These are phyloP conservation scores for Adenanthera pavonina DNA, from an alignment of 306 rosid genomes.

Conservation along the genomic window DNA sequence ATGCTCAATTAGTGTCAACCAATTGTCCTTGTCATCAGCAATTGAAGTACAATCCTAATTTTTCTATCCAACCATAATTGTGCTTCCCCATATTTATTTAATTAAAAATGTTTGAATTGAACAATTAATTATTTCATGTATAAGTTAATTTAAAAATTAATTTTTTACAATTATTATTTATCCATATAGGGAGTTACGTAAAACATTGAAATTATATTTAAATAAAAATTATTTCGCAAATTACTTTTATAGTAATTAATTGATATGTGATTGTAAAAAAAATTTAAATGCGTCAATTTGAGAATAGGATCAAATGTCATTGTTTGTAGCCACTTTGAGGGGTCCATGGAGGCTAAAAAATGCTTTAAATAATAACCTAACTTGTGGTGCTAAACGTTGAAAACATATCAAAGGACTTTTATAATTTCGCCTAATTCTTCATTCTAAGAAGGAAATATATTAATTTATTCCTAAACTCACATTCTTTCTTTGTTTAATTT, in stretches of 20 bases:
- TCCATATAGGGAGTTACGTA: background rate
- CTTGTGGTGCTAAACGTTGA: conserved; percentile 46
- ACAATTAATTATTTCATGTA: conserved; percentile 37
- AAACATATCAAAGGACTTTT: background rate
- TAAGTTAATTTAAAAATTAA: background rate
- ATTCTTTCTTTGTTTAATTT: background rate
- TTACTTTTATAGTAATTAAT: background rate
- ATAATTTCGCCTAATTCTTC: background rate
- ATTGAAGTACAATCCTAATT: conserved; percentile 35
- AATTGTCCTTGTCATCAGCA: conserved; percentile 43
- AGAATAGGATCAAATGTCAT: conserved; percentile 31
- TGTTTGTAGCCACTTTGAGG: conserved; percentile 37
- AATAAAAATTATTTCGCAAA: background rate
- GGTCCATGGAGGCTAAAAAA: conserved; percentile 47
- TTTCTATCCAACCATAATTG: conserved; percentile 21
- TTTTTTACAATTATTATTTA: background rate
- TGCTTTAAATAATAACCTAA: conserved; percentile 45
- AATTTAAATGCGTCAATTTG: conserved; percentile 32
- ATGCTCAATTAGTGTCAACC: conserved; percentile 51
- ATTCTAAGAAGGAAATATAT: background rate
- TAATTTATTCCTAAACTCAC: background rate
- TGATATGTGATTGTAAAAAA: background rate
- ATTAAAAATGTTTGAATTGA: conserved; percentile 23
- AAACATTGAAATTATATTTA: background rate
- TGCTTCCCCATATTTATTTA: conserved; percentile 36